These are phyloP conservation scores for Rutstroemia sp. DNA, from an alignment of 2,329 filamentous ascomycete genomes.

Conservation along the genomic window DNA sequence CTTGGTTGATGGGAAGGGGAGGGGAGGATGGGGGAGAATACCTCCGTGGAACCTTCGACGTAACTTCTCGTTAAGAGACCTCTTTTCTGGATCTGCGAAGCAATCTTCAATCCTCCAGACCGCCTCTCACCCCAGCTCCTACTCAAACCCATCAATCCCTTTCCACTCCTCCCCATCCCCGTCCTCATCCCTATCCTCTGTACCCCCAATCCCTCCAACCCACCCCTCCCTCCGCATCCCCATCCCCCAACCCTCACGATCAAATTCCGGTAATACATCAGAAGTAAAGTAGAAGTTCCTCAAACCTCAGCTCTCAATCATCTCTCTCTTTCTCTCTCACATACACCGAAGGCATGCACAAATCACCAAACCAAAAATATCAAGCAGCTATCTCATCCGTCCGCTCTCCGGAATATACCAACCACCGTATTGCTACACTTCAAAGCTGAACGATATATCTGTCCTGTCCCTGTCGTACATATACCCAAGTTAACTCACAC, in stretches of 20 bases:
- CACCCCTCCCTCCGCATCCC: background rate
- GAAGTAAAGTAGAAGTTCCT: too few relatives aligned
- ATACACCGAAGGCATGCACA: too few relatives aligned
- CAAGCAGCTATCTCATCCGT: background rate
- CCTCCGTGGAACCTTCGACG: slow-evolving; percentile 30
- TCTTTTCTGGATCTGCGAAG: slow-evolving; percentile 13
- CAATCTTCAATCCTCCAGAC: background rate
- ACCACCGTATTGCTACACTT: background rate
- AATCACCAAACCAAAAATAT: background rate
- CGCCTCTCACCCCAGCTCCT: background rate
- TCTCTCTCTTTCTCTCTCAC: too few relatives aligned
- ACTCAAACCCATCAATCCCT: background rate
- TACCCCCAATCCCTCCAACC: background rate
- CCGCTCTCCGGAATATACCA: background rate
- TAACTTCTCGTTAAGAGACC: slow-evolving; percentile 28
- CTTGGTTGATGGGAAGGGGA: background rate
- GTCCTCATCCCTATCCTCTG: background rate
- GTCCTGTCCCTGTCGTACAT: too few relatives aligned
- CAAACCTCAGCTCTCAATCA: too few relatives aligned
- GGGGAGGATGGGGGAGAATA: slow-evolving; percentile 13
- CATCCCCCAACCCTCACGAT: background rate
- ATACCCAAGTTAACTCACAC: too few relatives aligned
- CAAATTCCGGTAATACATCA: too few relatives aligned
- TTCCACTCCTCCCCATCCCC: background rate
- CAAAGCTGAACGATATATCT: background rate